Evolutionary conservation across 2,329 filamentous ascomycete species (phyloP).

Genomic region (Dactylellina parvicollis): DNA sequence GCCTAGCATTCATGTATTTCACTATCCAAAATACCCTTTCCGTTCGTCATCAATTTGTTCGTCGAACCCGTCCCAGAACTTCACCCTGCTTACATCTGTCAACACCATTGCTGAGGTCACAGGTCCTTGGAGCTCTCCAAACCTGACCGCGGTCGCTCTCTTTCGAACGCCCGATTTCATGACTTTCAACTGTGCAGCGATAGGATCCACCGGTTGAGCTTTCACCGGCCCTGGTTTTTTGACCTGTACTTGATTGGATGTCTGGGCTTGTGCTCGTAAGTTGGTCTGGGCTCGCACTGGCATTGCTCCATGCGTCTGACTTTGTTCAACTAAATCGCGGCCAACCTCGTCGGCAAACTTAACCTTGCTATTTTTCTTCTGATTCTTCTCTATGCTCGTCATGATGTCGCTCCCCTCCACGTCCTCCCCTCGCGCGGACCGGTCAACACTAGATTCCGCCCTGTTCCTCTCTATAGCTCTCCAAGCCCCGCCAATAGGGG

Average conservation of each 20-base stretch:
- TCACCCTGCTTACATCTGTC: background rate
- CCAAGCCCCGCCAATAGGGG: background rate
- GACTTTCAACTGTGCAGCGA: background rate
- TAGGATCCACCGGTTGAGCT: background rate
- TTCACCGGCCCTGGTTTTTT: background rate
- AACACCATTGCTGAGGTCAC: background rate
- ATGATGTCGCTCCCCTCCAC: background rate
- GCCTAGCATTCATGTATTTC: too few species aligned
- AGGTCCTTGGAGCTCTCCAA: background rate
- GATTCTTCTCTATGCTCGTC: background rate
- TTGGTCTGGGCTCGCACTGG: too few species aligned
- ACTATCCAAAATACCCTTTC: background rate
- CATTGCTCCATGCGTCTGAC: too few species aligned
- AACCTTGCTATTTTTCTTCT: background rate
- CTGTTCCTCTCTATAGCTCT: background rate
- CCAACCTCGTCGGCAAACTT: background rate
- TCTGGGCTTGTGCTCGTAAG: background rate
- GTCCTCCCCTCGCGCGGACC: background rate
- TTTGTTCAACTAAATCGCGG: background rate
- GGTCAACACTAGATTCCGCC: background rate
- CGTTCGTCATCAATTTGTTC: background rate
- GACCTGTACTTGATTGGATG: too few species aligned
- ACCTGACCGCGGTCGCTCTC: conserved; percentile 11
- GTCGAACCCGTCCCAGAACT: background rate
- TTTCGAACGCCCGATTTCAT: background rate